Evolutionary conservation across 441 rosid genomes (phyloP).

Genomic region (Gossypium davidsonii): DNA sequence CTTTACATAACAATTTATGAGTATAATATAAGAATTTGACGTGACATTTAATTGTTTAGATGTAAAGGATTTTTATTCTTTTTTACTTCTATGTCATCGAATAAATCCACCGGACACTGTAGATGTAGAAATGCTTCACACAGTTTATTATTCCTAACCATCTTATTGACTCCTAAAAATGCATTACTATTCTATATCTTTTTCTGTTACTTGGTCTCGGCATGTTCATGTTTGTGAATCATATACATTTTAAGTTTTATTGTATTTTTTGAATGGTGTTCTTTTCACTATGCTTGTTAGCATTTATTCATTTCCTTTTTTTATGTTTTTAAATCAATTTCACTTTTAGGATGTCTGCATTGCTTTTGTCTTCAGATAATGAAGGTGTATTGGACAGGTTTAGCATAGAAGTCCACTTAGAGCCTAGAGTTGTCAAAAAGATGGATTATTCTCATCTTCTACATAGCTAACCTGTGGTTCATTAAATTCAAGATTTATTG

Average conservation of each 20-base stretch:
- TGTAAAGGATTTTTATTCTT: neutral
- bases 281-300: neutral
- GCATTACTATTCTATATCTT: neutral
- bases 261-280: neutral
- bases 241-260: neutral
- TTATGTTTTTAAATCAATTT: neutral
- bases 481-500: neutral
- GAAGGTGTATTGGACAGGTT: neutral
- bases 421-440: neutral
- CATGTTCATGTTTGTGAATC: neutral
- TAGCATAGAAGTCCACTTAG: neutral
- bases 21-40: neutral
- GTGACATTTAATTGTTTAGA: neutral
- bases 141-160: neutral
- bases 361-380: neutral
- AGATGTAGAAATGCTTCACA: constrained; percentile 3
- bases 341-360: neutral
- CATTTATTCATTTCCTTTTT: neutral
- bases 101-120: neutral
- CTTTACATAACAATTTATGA: neutral
- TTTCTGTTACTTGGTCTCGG: neutral
- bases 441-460: constrained; percentile 1
- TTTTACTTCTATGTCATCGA: neutral
- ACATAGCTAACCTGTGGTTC: neutral
- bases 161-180: neutral